These are phyloP conservation scores for Globisporangium emineosum DNA, from an alignment of 352 stramenopile genomes.

Conservation along the genomic window DNA sequence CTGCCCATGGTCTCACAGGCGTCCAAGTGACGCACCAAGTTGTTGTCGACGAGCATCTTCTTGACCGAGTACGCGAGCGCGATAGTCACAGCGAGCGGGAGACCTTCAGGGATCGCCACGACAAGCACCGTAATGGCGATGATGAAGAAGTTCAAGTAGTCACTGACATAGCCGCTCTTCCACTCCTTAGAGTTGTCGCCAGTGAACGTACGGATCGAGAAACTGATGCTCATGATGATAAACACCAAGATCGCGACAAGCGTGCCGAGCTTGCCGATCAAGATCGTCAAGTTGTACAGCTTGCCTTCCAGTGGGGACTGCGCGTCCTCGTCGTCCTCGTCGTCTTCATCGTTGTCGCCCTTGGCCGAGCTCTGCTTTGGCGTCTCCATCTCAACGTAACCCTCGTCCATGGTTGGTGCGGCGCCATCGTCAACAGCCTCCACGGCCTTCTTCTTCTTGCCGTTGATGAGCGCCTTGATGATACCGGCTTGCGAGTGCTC, in stretches of 20 bases:
- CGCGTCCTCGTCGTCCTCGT: constrained; percentile 28
- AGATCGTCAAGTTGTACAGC: constrained; percentile 48
- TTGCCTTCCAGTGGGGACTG: constrained; percentile 69
- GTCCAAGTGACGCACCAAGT: constrained; percentile 80
- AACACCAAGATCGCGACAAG: constrained; percentile 54
- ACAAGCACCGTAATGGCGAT: constrained; percentile 86
- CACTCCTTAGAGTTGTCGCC: constrained; percentile 23
- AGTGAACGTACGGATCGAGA: constrained; percentile 42
- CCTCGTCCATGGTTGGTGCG: constrained; percentile 21
- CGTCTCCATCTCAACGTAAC: constrained; percentile 57
- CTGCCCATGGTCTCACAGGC: constrained; percentile 91
- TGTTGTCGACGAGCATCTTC: constrained; percentile 89
- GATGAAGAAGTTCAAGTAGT: constrained; percentile 67
- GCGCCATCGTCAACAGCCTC: constrained; percentile 15
- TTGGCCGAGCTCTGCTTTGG: constrained; percentile 25
- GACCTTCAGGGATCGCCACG: constrained; percentile 94
- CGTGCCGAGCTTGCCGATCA: constrained; percentile 60
- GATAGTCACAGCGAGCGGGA: constrained; percentile 97
- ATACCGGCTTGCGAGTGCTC: constrained; percentile 89
- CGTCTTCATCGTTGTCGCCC: constrained; percentile 15
- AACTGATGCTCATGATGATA: constrained; percentile 53
- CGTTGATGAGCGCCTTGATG: constrained; percentile 79
- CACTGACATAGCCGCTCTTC: constrained; percentile 29
- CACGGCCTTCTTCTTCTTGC: constrained; percentile 62
- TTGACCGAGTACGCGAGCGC: constrained; percentile 92